Evolutionary conservation across 2,329 filamentous ascomycete genomes (phyloP), one percentile per base, ranked within the genome.

Genomic region (Sclerotinia borealis): DNA sequence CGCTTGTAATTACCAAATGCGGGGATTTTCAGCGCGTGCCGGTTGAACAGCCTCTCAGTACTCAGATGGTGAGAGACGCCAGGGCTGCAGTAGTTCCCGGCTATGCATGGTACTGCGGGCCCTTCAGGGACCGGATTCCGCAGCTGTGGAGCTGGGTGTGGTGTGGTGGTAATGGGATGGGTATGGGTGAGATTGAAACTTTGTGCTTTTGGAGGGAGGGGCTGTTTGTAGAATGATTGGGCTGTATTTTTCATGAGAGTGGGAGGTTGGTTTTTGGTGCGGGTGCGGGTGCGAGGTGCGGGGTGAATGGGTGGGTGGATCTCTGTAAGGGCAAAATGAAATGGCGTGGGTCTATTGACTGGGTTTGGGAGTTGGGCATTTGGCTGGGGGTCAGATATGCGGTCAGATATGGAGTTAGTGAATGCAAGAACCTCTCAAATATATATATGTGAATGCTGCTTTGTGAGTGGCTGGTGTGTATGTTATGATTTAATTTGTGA

Each of bases 51-150:
- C 31, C 56, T 51, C 22, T 50, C 15, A 27, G 56, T 37, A 34
- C 37, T 43, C 31, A 45, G 51, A 43, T 36, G 37, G 50, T 27
- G 19, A 63, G 51, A 58, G 51, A 59, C 63, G 63, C 59, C 65
- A 66, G 65, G 63, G 65, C 59, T 64, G 63, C 63, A 66, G 63
- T 62, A 62, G 63, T 41, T 64, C 50, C 56, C 50, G 49, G 56
- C 49, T 50, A 45, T 59, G 37, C 49, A 56, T 50, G 51, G 48
- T 58, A 31, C 56, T 59, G 61, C 43, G 55, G 47, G 34, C 47
- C 36, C 36, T 25, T 36, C 25, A n/a, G 37, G 48, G n/a, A 37
- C 52, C 34, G 9, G 59, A 34, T 29, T 48, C 34, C 43, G 34
- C 39, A 45, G 61, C 25, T 49, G 43, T 59, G 41, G 52, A 59